Base-by-base conservation (phyloP, 306 rosid genomes). In the Vigna hirtella region DNA sequence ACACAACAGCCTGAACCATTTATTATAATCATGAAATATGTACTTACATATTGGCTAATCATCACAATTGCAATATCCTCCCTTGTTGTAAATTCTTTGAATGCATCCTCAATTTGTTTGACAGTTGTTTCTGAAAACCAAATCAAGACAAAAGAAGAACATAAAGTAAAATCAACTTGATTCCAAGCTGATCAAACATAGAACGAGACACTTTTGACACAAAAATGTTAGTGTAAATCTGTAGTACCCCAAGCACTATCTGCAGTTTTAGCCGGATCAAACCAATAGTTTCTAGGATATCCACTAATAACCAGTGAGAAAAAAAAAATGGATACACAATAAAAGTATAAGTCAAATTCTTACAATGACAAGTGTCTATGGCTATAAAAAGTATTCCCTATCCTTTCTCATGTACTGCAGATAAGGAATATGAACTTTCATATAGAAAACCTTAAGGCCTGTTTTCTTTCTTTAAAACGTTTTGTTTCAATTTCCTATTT, bases 41-140 rank as follows among this genome's bases (percentile, higher is more conserved):
- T 83, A 30, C 99, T 89, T 90, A 93, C 99, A 74, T 87, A 93
- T 93, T 95, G 98, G 85, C 99, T 93, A 73, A 95, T 95, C 83
- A 93, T 78, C 82, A 95, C 93, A 71, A 93, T 83, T 6, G 99
- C 98, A 43, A 93, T 79, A 67, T 95, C 94, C 64, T 95, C 99
- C 85, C 87, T 86, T 55, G 93, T 5, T 15, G 97, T 89, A 81
- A 95, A 95, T 76, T 95, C 99, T 79, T 91, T 95, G 88, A 93
- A 95, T 65, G 97, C 94, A 74, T 95, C 99, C 89, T 95, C 99
- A 59, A 93, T 93, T 85, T 86, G 89, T 84, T 95, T 95, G 40
- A 95, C 90, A 12, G 98, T 91, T 42, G 98, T 95, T 85, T 95
- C 97, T 95, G 86, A 72, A 66, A 67, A 73, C 16, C 42, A 70